A percentile compares a stretch with the other conserved stretches of the same genome.
Evolutionary conservation across 768 basidiomycete species (phyloP).

Genomic region (Vishniacozyma victoriae): DNA sequence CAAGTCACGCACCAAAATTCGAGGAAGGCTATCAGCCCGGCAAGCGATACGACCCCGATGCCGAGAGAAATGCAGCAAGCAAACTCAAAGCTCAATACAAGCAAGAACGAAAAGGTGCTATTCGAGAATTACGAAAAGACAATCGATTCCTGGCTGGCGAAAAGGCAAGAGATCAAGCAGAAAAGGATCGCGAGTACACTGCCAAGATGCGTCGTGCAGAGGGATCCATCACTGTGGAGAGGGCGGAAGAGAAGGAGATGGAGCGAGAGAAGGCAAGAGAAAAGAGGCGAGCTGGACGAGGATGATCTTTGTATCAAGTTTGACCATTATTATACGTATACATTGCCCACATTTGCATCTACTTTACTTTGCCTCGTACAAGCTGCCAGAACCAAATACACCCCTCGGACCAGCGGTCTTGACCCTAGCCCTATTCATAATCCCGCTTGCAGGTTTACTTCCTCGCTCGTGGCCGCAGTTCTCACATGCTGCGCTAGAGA

Average conservation of each 20-base stretch:
- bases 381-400: constrained; percentile 35
- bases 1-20: constrained; percentile 89
- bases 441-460: neutral
- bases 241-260: constrained; percentile 90
- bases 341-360: neutral
- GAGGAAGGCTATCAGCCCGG: constrained; percentile 53
- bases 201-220: constrained; percentile 73
- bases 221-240: constrained; percentile 62
- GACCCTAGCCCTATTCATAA: constrained; percentile 33
- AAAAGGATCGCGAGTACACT: constrained; percentile 76
- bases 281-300: constrained; percentile 24
- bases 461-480: neutral
- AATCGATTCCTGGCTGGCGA: constrained; percentile 85
- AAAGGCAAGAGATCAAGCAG: constrained; percentile 72
- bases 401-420: constrained; percentile 41
- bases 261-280: constrained; percentile 51
- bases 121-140: constrained; percentile 92
- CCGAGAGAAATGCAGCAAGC: constrained; percentile 74
- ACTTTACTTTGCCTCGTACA: constrained; percentile 21
- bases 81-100: constrained; percentile 86
- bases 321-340: neutral
- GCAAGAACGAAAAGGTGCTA: constrained; percentile 93
- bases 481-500: neutral
- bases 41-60: constrained; percentile 73
- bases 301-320: neutral